Evolutionary conservation across 1,139 yeast species (phyloP), one percentile per base, ranked within the genome.

Genomic region (Pichia sp.): DNA sequence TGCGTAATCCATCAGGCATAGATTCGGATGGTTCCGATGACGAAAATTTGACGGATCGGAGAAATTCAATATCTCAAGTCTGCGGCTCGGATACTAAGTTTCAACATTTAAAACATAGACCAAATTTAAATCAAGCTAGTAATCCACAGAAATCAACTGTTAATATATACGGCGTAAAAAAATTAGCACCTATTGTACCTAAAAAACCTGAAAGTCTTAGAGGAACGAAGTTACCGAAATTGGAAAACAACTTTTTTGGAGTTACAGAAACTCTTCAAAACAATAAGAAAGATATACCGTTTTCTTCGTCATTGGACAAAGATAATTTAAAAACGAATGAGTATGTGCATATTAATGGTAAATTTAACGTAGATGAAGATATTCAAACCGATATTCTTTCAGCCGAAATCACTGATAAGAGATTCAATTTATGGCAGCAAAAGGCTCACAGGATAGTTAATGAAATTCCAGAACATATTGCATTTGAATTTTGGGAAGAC

Each of bases 381-480:
- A 32, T 22, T 23, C n/a, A n/a, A n/a, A n/a, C n/a, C n/a, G n/a
- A n/a, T n/a, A n/a, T n/a, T n/a, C n/a, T n/a, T n/a, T n/a, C n/a
- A n/a, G 16, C 6, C 9, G 12, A 20, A 1, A 7, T 38, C 10
- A 37, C 37, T 8, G 83, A 78, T 57, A 66, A 61, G 42, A 67
- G 61, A 41, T 79, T 78, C 1, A 74, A 75, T 1, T 52, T 62
- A 26, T 78, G 82, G 81, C 66, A 71, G 30, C 66, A 65, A 37
- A 63, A 78, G 47, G 66, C 73, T 2, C 57, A 68, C 23, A 53
- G 61, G 3, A 70, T 74, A 2, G 51, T 69, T 12, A 62, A 64
- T 37, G 60, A 55, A 22, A 62, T 78, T 38, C 72, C 73, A 12
- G 67, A 66, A 55, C 48, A 56, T 33, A 56, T 62, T 26, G 59